phyloP scores from a whole-genome alignment of 805 yeast species.

The Metschnikowia shivogae region DNA sequence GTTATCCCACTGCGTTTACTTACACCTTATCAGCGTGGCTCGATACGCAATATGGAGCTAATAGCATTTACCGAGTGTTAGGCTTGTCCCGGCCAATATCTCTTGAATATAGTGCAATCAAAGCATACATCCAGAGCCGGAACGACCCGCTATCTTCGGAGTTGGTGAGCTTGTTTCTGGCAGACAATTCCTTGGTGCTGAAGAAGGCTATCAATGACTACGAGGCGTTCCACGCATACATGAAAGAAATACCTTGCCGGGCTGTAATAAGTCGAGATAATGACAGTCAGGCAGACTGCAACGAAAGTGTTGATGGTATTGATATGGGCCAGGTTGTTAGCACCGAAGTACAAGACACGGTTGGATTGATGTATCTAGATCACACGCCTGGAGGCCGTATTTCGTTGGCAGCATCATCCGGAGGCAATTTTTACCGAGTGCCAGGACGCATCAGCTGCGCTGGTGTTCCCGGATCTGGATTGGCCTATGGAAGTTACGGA shows the following conservation, averaged over 20 bases:
- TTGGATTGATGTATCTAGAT: constrained; percentile 35
- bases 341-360: constrained; percentile 37
- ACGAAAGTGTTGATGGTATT: not conserved
- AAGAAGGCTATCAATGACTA: not conserved
- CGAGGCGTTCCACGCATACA: not conserved
- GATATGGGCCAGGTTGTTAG: not conserved
- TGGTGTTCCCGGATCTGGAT: constrained; percentile 45
- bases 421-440: constrained; percentile 49
- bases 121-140: not conserved
- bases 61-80: constrained; percentile 9
- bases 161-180: not conserved
- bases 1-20: constrained; percentile 31
- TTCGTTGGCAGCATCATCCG: constrained; percentile 43
- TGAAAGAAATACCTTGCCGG: not conserved
- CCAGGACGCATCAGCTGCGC: constrained; percentile 55
- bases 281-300: not conserved
- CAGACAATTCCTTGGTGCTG: not conserved
- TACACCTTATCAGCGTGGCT: constrained; percentile 22
- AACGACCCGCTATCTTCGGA: not conserved
- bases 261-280: not conserved
- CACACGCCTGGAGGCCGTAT: not conserved
- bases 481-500: constrained; percentile 21
- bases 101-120: constrained; percentile 10
- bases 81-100: constrained; percentile 37
- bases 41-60: constrained; percentile 15